These are phyloP conservation scores for Epichloe sibirici DNA, from an alignment of 2,329 filamentous ascomycete genomes.

Conservation along the genomic window DNA sequence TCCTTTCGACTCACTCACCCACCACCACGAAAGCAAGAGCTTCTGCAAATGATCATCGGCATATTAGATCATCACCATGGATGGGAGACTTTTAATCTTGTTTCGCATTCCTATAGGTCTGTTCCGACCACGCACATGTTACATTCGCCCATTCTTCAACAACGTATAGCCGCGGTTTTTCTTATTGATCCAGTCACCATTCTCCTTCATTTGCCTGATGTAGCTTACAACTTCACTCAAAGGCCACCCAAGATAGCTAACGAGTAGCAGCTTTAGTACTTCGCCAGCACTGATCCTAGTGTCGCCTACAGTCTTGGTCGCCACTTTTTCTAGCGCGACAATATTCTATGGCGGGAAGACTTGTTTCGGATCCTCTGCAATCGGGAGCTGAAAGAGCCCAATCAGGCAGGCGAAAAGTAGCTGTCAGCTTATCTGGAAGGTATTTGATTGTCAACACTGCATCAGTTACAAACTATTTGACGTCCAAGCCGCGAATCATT, in stretches of 20 bases:
- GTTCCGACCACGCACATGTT: conserved; percentile 52
- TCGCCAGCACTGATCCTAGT: conserved; percentile 54
- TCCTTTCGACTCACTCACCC: conserved; percentile 48
- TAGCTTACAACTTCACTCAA: conserved; percentile 59
- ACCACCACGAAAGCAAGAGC: conserved; percentile 37
- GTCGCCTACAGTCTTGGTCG: conserved; percentile 52
- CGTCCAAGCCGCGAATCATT: conserved; percentile 4
- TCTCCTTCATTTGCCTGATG: conserved; percentile 54
- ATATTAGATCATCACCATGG: conserved; percentile 45
- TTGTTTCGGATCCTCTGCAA: conserved; percentile 21
- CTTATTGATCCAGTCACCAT: conserved; percentile 53
- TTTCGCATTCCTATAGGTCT: conserved; percentile 53
- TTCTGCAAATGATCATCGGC: conserved; percentile 40
- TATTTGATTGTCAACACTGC: conserved; percentile 55
- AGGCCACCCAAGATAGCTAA: conserved; percentile 43
- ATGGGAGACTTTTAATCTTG: conserved; percentile 46
- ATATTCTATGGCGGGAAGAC: conserved; percentile 59
- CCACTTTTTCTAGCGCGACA: conserved; percentile 61
- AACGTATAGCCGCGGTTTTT: conserved; percentile 36
- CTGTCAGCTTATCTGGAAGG: conserved; percentile 44
- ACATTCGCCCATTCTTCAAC: conserved; percentile 30
- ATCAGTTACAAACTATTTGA: conserved; percentile 45
- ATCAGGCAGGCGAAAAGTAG: conserved; percentile 26
- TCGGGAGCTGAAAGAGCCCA: background rate
- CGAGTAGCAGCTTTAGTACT: conserved; percentile 60